Evolutionary conservation across 2,329 filamentous ascomycete species (phyloP), one percentile per base, ranked within the genome.

Genomic region (Emergomyces pasteurianus): DNA sequence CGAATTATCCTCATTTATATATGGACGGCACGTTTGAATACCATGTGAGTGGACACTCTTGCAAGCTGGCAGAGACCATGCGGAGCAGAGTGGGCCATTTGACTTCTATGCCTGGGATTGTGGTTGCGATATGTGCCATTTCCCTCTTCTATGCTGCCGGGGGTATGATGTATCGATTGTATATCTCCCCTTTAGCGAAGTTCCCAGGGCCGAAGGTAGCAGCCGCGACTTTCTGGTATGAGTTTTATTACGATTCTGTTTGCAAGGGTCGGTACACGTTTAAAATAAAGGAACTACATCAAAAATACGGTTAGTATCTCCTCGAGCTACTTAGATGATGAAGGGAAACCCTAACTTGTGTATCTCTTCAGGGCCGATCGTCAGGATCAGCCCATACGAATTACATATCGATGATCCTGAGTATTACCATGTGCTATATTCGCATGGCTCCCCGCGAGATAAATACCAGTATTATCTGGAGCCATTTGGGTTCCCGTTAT

Each of bases 211-310:
- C 68, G 18, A 68, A 67, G 43, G 60, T 66, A 26, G 68, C 68
- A 6, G 68, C 67, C 16, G 36, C 63, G n/a, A 67, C 63, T n/a
- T 55, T 63, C 31, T 68, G 65, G 65, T 66, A 70, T 58, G 68
- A 70, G 57, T 67, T 66, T 53, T 70, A 70, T 60, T 69, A 67
- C 38, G 67, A 69, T 40, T 64, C 64, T 6, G 60, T 69, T 36
- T 62, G 62, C 40, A 61, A 64, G n/a, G 68, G 68, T n/a, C 62
- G 63, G 21, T 72, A 72, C 58, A 66, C 69, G 10, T 70, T 66
- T 54, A 64, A 69, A 47, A 71, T 71, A 34, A 63, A 69, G 43
- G 63, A 65, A 21, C 68, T 72, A 65, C 69, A 72, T 60, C 59
- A 70, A 58, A 66, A 67, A 64, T 71, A 74, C 61, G 71, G 72